These are phyloP conservation scores for Stereum hirsutum DNA, from an alignment of 1,284 basidiomycete genomes.

Conservation along the genomic window DNA sequence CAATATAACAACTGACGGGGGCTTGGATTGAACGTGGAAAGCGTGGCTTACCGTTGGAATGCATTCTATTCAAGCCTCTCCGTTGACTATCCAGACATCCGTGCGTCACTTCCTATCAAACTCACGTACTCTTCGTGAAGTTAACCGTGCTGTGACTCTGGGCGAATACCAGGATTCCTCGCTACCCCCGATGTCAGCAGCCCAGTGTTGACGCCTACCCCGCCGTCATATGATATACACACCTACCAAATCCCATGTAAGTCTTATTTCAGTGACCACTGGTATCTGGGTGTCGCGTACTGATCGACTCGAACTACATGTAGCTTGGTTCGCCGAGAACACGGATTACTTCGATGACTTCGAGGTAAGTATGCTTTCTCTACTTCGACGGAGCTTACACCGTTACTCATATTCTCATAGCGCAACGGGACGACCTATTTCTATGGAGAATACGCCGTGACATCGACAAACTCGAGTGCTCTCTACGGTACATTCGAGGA, in stretches of 20 bases:
- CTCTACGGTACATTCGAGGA: conserved; percentile 37
- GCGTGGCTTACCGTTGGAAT: no score
- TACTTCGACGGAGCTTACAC: conserved; percentile 62
- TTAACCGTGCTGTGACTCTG: no score
- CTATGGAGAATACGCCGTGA: conserved; percentile 58
- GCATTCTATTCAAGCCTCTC: conserved; percentile 46
- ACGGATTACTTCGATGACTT: conserved; percentile 54
- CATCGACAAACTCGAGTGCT: conserved; percentile 48
- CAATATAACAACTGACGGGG: no score
- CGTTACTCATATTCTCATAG: no score
- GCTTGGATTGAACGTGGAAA: no score
- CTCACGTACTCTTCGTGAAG: no score
- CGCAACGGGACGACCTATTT: conserved; percentile 42
- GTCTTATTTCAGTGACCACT: no score
- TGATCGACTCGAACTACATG: background rate
- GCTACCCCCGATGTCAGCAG: conserved; percentile 41
- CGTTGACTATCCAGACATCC: conserved; percentile 49
- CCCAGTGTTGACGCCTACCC: conserved; percentile 42
- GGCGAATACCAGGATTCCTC: conserved; percentile 60
- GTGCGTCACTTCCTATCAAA: conserved; percentile 32
- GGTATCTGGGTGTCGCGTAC: no score
- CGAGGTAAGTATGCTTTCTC: conserved; percentile 21
- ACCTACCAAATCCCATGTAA: conserved; percentile 57
- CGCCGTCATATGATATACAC: conserved; percentile 53
- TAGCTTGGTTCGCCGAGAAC: conserved; percentile 48